A percentile compares a stretch with the other conserved stretches of the same genome.
Evolutionary conservation across 2,329 filamentous ascomycete species (phyloP).

Genomic region (Trichoderma simmonsii): DNA sequence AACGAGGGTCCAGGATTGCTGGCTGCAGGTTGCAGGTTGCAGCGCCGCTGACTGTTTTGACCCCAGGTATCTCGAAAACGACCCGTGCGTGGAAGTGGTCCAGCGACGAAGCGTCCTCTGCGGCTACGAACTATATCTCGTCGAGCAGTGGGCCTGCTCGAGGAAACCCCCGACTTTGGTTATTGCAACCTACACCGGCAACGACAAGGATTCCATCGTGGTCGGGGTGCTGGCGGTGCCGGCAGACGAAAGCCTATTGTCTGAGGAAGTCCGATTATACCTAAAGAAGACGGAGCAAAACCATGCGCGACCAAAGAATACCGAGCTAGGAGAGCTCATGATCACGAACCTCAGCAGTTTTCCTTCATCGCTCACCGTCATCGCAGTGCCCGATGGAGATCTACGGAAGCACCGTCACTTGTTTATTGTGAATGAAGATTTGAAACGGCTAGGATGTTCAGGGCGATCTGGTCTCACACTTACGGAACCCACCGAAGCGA

Average conservation of each 20-base stretch:
- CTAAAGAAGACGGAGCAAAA: slow-evolving; percentile 83
- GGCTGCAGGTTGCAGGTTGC: neutral
- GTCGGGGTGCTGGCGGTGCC: slow-evolving; percentile 81
- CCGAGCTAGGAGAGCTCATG: slow-evolving; percentile 79
- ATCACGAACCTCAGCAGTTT: slow-evolving; percentile 92
- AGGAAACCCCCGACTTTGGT: slow-evolving; percentile 85
- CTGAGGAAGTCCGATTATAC: slow-evolving; percentile 72
- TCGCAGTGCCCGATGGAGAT: slow-evolving; percentile 83
- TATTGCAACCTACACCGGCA: slow-evolving; percentile 90
- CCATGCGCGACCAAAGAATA: slow-evolving; percentile 80
- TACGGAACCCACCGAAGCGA: slow-evolving; percentile 72
- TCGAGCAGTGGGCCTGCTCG: slow-evolving; percentile 97
- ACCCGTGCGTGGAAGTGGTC: slow-evolving; percentile 70
- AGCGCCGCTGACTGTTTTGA: neutral
- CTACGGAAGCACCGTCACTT: slow-evolving; percentile 73
- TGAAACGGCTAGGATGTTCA: slow-evolving; percentile 89
- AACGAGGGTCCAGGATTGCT: neutral
- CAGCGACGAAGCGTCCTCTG: slow-evolving; percentile 66
- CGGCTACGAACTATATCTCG: slow-evolving; percentile 90
- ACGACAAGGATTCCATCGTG: slow-evolving; percentile 71
- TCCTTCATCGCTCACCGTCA: slow-evolving; percentile 88
- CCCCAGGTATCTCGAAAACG: slow-evolving; percentile 75
- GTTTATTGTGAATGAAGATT: slow-evolving; percentile 90
- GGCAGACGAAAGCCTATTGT: slow-evolving; percentile 76
- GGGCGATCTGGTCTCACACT: slow-evolving; percentile 84